Evolutionary conservation across 768 basidiomycete genomes (phyloP).

Genomic region (Lyophyllum atratum): DNA sequence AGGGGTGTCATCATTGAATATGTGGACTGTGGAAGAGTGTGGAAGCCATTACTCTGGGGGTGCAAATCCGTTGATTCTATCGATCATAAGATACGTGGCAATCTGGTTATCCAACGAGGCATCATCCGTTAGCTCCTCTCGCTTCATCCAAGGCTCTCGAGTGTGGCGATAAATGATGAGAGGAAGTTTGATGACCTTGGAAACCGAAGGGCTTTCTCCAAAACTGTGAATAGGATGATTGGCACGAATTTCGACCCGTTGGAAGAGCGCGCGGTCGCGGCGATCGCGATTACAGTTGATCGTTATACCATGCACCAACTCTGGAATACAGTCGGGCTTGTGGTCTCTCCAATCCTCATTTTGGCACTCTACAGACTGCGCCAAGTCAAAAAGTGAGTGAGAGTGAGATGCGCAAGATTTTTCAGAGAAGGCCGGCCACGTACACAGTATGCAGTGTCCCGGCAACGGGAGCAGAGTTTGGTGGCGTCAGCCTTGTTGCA

Average conservation of each 20-base stretch:
- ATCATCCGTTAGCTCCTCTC: neutral
- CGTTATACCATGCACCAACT: conserved; percentile 3
- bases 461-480: conserved; percentile 8
- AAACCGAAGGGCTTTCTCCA: conserved; percentile 8
- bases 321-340: conserved; percentile 3
- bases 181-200: conserved; percentile 4
- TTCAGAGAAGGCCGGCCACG: too few species aligned
- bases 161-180: conserved; percentile 10
- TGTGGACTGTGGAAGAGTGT: too few species aligned
- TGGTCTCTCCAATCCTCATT: conserved; percentile 5
- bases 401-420: neutral
- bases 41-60: neutral
- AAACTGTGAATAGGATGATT: conserved; percentile 8
- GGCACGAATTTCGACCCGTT: conserved; percentile 1
- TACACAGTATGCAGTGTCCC: conserved; percentile 4
- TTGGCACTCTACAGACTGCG: conserved; percentile 7
- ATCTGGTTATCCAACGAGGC: conserved; percentile 7
- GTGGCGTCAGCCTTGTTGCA: neutral
- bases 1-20: too few species aligned
- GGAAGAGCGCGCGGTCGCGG: neutral
- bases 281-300: conserved; percentile 5
- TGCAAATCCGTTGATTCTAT: conserved; percentile 3
- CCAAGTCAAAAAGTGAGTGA: neutral
- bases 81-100: conserved; percentile 12
- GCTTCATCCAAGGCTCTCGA: neutral